Base-by-base conservation (phyloP, 192 early-diverging fungal genomes). In the Coemansia sp. region DNA sequence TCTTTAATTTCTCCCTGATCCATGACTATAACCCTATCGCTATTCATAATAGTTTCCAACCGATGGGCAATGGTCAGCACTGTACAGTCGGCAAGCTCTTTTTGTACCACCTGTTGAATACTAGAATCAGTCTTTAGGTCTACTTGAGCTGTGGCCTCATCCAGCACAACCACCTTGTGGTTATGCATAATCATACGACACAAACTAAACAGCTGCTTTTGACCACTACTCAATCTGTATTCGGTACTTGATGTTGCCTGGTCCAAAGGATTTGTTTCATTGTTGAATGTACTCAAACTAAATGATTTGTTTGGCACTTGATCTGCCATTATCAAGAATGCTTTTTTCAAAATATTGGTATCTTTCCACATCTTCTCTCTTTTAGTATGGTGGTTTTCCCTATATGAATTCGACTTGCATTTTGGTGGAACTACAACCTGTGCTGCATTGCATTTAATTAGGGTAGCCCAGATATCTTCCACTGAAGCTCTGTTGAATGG, bases 1-100 rank as follows among this genome's bases (percentile, higher is more conserved):
- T 91, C 90, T 0, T 69, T 79, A 2, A 93, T 65, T 2, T 72
- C 32, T 15, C 92, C 92, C 8, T 88, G 64, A 53, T 91, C 85
- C 39, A 94, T 75, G 88, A 21, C 19, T 21, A 21, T 21, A 21
- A 21, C 0, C 0, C 19, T 21, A 21, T 21, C 19, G 19, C 19
- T 21, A 21, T 21, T 21, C 19, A 21, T 21, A 21, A 21, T 21
- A 21, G 19, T 21, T 21, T 21, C 19, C 19, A 21, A 0, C 0
- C 19, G 19, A 21, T 21, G 19, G 19, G 19, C 19, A 21, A 21
- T 21, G 19, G 19, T 21, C 19, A 21, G 19, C 19, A 21, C 19
- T 21, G 19, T 21, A 21, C 19, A 21, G 19, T 21, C 19, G 19
- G 19, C 19, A 21, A 21, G 19, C 19, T 21, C 19, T 21, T 21